Conservation (phyloP, 1,139 yeast genomes). For the Meyerozyma smithsonii region DNA sequence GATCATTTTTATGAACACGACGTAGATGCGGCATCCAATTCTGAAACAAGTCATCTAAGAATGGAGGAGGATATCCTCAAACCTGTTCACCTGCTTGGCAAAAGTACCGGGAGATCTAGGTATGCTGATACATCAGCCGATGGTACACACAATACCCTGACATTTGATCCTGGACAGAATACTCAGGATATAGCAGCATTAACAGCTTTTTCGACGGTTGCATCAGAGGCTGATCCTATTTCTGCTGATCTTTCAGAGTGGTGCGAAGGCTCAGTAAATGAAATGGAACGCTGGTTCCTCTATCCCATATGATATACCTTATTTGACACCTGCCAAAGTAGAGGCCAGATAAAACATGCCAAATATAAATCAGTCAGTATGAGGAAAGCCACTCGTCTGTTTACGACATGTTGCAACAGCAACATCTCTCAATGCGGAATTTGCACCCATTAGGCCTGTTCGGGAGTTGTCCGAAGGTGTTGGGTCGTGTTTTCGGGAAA, state of each 20-base stretch:
- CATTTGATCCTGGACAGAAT: not conserved
- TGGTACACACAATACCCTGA: not conserved
- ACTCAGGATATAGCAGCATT: not conserved
- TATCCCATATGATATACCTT: not conserved
- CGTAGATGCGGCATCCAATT: slow-evolving; percentile 1
- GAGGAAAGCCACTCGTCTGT: no score
- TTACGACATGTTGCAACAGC: no score
- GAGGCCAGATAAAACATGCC: no score
- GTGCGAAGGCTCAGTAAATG: not conserved
- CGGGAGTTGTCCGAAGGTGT: no score
- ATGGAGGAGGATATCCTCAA: not conserved
- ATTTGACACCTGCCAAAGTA: no score
- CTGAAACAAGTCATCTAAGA: not conserved
- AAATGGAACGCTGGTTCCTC: slow-evolving; percentile 3
- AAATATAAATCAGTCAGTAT: no score
- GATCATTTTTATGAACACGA: slow-evolving; percentile 3
- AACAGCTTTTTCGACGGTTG: slow-evolving; percentile 2
- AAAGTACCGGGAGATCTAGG: not conserved
- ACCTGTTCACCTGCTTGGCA: not conserved
- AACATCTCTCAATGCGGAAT: no score
- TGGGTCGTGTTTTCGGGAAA: no score
- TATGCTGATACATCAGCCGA: no score
- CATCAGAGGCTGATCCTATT: slow-evolving; percentile 3
- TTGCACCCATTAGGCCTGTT: no score
- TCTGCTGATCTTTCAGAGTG: not conserved